A percentile compares a stretch with the other conserved stretches of the same genome.
phyloP scores from a whole-genome alignment of 2,329 filamentous ascomycete species.

The Xylaria multiplex region DNA sequence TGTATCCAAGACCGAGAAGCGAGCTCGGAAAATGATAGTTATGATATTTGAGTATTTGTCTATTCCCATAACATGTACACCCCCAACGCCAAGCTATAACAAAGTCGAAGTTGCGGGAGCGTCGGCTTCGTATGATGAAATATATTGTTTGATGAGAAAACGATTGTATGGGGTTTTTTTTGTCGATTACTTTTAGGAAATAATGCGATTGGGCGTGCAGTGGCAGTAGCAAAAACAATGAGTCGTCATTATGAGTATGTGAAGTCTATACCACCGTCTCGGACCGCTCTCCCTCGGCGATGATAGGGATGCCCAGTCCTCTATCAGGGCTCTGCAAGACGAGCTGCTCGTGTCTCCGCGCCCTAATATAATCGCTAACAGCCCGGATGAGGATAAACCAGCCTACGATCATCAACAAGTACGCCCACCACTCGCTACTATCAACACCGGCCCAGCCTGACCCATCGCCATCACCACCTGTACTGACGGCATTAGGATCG shows the following conservation, averaged over 20 bases:
- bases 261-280: constrained; percentile 75
- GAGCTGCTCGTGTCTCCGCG: constrained; percentile 89
- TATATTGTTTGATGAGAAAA: constrained; percentile 6
- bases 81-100: constrained; percentile 30
- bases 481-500: constrained; percentile 72
- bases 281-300: constrained; percentile 83
- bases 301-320: constrained; percentile 83
- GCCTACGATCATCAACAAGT: constrained; percentile 93
- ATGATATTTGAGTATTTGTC: too few species aligned
- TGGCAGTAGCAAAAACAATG: background rate
- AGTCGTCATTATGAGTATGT: background rate
- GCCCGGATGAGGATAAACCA: constrained; percentile 98
- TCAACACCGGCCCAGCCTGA: constrained; percentile 67
- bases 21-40: too few species aligned
- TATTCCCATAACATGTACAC: too few species aligned
- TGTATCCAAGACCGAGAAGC: too few species aligned
- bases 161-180: too few species aligned
- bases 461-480: constrained; percentile 50
- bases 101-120: constrained; percentile 5
- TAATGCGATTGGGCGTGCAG: background rate
- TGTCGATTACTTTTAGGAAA: constrained; percentile 3
- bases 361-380: constrained; percentile 89
- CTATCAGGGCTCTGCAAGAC: constrained; percentile 93
- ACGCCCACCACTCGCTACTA: constrained; percentile 88
- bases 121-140: background rate